Evolutionary conservation across 1,284 basidiomycete genomes (phyloP), one percentile per base, ranked within the genome.

Genomic region (Cryptococcus depauperatus): DNA sequence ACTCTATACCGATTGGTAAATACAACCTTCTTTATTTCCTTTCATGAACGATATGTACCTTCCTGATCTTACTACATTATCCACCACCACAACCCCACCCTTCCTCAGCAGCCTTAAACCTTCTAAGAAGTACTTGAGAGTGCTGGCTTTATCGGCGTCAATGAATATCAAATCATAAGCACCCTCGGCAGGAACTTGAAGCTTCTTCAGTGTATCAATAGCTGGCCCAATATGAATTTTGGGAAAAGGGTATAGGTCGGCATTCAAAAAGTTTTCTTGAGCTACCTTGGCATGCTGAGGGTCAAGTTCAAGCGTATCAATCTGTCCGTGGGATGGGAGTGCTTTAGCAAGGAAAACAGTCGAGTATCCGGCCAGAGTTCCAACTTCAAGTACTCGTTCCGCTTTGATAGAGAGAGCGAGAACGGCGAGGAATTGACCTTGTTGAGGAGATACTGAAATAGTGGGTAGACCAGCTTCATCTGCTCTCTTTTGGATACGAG

Each of bases 81-180:
- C 63, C 25, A 66, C 51, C 4, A 69, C 32, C 6, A 66, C 48
- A 21, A 66, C 38, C 1, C 64, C 65, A 1, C 67, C 67, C 32
- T 57, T 59, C 38, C 58, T 47, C 7, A 55, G 49, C 18, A 68
- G 39, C 40, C 63, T 48, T 21, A 69, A 44, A 13, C 47, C 46
- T 26, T 69, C 59, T 5, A 50, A 16, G 44, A 66, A 64, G 50
- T 68, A 65, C 37, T 58, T 60, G 37, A 51, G 43, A 18, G 59
- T 58, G 27, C 50, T 43, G 37, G 56, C 56, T 43, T 68, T 68
- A 35, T 67, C 59, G 19, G 64, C 67, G 53, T 69, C 65, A 26
- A 69, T 61, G 37, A 66, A 69, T 2, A 63, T 53, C 23, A 69
- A 37, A 47, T 69, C 67, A 41, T 69, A 69, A 2, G 56, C 58